A percentile compares a stretch with the other conserved stretches of the same genome.
Evolutionary conservation across 2,329 filamentous ascomycete species (phyloP).

Genomic region (Aspergillus quadrilineatus): DNA sequence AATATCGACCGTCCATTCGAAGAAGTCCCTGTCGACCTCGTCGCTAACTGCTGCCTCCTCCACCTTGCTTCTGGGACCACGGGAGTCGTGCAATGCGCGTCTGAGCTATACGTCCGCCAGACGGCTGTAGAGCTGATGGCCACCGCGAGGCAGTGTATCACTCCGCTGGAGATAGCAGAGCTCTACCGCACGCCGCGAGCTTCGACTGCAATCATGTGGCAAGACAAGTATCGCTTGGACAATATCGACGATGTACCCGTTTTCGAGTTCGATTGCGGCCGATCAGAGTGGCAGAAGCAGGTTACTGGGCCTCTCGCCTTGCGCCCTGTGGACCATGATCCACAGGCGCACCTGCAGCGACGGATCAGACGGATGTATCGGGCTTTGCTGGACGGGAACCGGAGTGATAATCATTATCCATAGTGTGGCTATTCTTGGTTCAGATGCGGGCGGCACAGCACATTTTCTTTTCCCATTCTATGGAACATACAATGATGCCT

Average conservation of each 20-base stretch:
- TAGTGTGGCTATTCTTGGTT: too few relatives aligned
- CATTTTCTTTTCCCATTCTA: too few relatives aligned
- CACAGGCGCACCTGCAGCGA: neutral
- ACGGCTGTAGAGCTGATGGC: neutral
- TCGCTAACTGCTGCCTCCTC: constrained; percentile 17
- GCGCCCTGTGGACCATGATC: neutral
- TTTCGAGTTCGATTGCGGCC: neutral
- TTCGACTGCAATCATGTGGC: neutral
- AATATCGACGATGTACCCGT: neutral
- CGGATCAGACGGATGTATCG: constrained; percentile 4
- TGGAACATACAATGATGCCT: too few relatives aligned
- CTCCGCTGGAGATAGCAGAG: neutral
- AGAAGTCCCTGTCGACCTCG: constrained; percentile 22
- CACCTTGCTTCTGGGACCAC: constrained; percentile 14
- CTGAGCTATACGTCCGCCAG: neutral
- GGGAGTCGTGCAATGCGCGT: constrained; percentile 17
- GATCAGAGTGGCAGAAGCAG: neutral
- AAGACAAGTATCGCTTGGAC: neutral
- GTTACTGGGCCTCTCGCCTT: neutral
- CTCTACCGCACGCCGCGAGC: neutral
- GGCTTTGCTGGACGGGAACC: neutral
- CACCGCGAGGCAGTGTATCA: neutral
- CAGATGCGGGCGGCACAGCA: too few relatives aligned
- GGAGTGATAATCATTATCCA: too few relatives aligned
- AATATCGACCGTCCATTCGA: constrained; percentile 8